Evolutionary conservation across 2,329 filamentous ascomycete genomes (phyloP).

Genomic region (Volutella citrinella): DNA sequence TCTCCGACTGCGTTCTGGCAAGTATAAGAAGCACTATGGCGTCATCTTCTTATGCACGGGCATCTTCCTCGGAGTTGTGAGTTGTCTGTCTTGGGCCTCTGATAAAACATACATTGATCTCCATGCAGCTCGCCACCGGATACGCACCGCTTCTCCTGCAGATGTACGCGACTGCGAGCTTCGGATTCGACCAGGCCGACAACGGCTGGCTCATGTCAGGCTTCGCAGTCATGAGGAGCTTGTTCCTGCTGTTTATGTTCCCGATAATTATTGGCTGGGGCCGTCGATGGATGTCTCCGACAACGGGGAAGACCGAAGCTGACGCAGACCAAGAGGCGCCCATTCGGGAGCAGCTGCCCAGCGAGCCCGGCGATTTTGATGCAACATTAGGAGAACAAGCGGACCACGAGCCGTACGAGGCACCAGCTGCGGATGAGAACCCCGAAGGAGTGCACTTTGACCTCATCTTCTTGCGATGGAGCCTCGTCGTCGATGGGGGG

Average conservation of each 20-base stretch:
- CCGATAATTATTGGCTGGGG: constrained; percentile 50
- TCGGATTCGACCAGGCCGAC: constrained; percentile 52
- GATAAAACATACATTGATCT: constrained; percentile 1
- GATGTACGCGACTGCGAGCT: constrained; percentile 55
- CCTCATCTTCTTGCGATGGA: constrained; percentile 64
- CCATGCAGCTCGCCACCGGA: constrained; percentile 64
- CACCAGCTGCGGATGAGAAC: constrained; percentile 30
- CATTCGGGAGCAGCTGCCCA: constrained; percentile 26
- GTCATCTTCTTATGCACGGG: constrained; percentile 62
- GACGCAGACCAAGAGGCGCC: no score
- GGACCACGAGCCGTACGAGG: constrained; percentile 43
- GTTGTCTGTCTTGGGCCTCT: constrained; percentile 16
- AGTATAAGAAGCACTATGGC: constrained; percentile 54
- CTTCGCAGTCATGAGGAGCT: constrained; percentile 51
- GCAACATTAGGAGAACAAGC: constrained; percentile 37
- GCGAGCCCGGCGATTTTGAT: constrained; percentile 39
- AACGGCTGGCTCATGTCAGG: constrained; percentile 57
- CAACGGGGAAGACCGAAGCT: constrained; percentile 5
- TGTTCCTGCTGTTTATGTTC: constrained; percentile 55
- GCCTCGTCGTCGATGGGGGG: constrained; percentile 60
- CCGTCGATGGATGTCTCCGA: constrained; percentile 15
- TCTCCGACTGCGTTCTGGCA: constrained; percentile 49
- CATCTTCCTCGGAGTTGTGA: constrained; percentile 63
- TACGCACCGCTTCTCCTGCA: constrained; percentile 63
- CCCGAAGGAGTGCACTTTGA: constrained; percentile 59